phyloP scores from a whole-genome alignment of 2,329 filamentous ascomycete genomes.

The Aspergillus latus region DNA sequence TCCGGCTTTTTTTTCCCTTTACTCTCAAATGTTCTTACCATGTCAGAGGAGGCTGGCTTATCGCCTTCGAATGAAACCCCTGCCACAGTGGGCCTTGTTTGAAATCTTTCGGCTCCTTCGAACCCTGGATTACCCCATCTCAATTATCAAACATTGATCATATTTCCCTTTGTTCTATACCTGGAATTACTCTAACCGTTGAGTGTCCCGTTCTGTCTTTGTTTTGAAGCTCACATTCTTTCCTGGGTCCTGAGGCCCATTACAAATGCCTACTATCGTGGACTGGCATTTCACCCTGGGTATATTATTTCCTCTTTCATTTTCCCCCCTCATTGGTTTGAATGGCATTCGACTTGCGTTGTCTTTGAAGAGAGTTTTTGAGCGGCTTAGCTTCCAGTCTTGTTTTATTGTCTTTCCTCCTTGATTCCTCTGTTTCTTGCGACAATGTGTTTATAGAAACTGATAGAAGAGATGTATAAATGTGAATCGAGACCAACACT shows the following conservation, averaged over 20 bases:
- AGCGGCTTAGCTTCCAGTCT: conserved; percentile 13
- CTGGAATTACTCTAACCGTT: neutral
- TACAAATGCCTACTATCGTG: conserved; percentile 1
- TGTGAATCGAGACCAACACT: conserved; percentile 27
- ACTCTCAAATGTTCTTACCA: neutral
- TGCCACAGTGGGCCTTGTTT: neutral
- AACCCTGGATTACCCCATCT: conserved; percentile 1
- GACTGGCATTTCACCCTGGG: conserved; percentile 10
- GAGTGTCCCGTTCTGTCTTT: conserved; percentile 3
- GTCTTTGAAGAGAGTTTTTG: conserved; percentile 15
- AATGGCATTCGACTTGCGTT: conserved; percentile 15
- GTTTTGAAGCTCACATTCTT: conserved; percentile 11
- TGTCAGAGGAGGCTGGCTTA: neutral
- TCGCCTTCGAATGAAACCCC: neutral
- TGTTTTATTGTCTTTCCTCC: neutral
- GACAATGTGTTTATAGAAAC: conserved; percentile 18
- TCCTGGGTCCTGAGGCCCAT: neutral
- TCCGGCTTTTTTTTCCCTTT: neutral
- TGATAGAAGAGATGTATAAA: conserved; percentile 23
- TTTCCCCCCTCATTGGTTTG: conserved; percentile 17
- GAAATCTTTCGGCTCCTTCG: neutral
- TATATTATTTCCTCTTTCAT: conserved; percentile 7
- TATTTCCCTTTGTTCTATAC: conserved; percentile 13
- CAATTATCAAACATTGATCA: conserved; percentile 4
- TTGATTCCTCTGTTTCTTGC: conserved; percentile 9